Base-by-base conservation (phyloP, 768 basidiomycete genomes). In the Trametes elegans region DNA sequence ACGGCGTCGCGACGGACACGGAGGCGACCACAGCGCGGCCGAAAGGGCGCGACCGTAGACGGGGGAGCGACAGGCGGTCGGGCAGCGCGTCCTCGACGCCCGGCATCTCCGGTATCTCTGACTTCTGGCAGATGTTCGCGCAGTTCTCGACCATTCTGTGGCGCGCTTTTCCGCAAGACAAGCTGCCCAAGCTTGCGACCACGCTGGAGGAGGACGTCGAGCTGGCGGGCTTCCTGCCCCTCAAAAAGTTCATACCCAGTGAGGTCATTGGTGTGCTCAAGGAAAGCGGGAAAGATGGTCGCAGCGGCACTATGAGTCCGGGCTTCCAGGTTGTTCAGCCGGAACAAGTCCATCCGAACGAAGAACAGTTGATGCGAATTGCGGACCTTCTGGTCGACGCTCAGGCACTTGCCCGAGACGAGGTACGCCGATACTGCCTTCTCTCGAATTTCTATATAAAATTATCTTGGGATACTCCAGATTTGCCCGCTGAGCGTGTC, bases 321-420 rank as follows among this genome's bases (percentile, higher is more conserved):
- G 31, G 32, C 4, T 19, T 46, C 52, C 21, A 58, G 52, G 26
- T 26, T 43, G 26, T 62, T 49, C 35, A 42, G 54, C 47, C 48
- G 23, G 68, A 68, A 31, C 81, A 68, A 27, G 81, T 82, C 1
- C 87, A 98, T 73, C 97, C 97, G 7, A 98, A 99, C 62, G 94
- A 90, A 55, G 93, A 96, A 74, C 90, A 95, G 62, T 72, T 99
- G 38, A 95, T 98, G 92, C 79, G 97, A 60, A 89, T 99, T 54
- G 78, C 82, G 41, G 96, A 97, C 71, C 73, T 97, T 36, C 74
- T 94, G 42, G 71, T 78, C 13, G 93, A 97, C 64, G 88, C 87
- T 1, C 77, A 73, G 58, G 68, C 73, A 5, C 67, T 96, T 21
- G 79, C 79, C 23, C 75, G 77, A 52, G 71, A 79, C 51, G 78